These are phyloP conservation scores for Cicer cuneatum DNA, from an alignment of 306 rosid genomes.

Conservation along the genomic window DNA sequence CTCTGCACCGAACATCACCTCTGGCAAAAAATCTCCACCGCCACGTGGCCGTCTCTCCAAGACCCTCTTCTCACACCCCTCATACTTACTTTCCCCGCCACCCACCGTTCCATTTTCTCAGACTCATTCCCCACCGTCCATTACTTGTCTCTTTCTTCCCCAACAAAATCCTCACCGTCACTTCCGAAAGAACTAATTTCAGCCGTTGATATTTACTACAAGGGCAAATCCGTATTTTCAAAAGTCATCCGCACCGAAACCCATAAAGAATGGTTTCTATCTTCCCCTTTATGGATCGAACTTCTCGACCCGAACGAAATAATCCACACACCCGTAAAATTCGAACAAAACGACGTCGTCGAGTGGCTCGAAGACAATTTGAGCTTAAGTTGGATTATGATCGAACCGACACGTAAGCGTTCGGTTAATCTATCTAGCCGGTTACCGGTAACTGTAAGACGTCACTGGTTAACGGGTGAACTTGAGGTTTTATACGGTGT, in stretches of 20 bases:
- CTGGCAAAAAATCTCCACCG: slow-evolving; percentile 62
- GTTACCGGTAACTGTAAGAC: slow-evolving; percentile 54
- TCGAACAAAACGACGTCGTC: slow-evolving; percentile 38
- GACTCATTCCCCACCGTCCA: slow-evolving; percentile 67
- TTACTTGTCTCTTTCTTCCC: slow-evolving; percentile 40
- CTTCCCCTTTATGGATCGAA: slow-evolving; percentile 71
- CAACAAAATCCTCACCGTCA: neutral
- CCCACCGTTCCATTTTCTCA: slow-evolving; percentile 76
- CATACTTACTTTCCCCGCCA: slow-evolving; percentile 62
- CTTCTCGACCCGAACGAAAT: slow-evolving; percentile 62
- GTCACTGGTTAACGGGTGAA: slow-evolving; percentile 74
- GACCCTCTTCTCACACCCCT: slow-evolving; percentile 40
- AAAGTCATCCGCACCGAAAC: slow-evolving; percentile 53
- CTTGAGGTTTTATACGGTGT: slow-evolving; percentile 59
- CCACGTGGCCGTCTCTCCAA: slow-evolving; percentile 77
- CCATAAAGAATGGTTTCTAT: slow-evolving; percentile 61
- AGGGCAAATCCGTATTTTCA: slow-evolving; percentile 60
- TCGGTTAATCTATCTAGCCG: slow-evolving; percentile 76
- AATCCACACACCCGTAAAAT: slow-evolving; percentile 51
- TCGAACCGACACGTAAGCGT: slow-evolving; percentile 61
- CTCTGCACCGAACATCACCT: slow-evolving; percentile 66
- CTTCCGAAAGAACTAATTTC: slow-evolving; percentile 55
- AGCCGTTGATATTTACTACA: slow-evolving; percentile 73
- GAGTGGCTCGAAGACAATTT: slow-evolving; percentile 60
- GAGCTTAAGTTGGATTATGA: slow-evolving; percentile 72